Evolutionary conservation across 2,329 filamentous ascomycete species (phyloP).

Genomic region (Lachnellula suecica): DNA sequence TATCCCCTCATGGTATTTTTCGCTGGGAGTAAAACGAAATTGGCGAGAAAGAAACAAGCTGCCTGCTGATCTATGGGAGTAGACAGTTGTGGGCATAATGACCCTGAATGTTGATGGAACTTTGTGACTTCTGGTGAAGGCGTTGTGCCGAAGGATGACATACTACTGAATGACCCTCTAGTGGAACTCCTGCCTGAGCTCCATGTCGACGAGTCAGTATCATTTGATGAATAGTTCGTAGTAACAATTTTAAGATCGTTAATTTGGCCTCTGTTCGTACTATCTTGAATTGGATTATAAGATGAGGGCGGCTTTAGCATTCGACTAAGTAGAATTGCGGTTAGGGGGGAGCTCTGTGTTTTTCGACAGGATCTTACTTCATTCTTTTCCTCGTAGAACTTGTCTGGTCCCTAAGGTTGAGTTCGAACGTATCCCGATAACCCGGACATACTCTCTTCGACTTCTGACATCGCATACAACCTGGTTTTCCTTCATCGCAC

Average conservation of each 20-base stretch:
- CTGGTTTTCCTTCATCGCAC: constrained; percentile 66
- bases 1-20: constrained; percentile 52
- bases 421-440: constrained; percentile 59
- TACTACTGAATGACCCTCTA: background rate
- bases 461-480: constrained; percentile 63
- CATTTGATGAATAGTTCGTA: background rate
- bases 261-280: background rate
- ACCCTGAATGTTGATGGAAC: constrained; percentile 1
- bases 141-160: constrained; percentile 48
- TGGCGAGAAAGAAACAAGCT: constrained; percentile 57
- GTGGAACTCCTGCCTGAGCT: background rate
- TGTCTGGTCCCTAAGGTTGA: constrained; percentile 68
- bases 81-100: constrained; percentile 38
- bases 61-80: constrained; percentile 53
- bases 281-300: background rate
- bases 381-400: constrained; percentile 63
- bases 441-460: constrained; percentile 62
- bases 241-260: background rate
- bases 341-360: too few relatives aligned
- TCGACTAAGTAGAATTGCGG: constrained; percentile 40
- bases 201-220: background rate
- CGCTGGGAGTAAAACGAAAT: constrained; percentile 57
- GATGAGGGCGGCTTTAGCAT: background rate
- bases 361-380: too few relatives aligned
- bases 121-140: constrained; percentile 57